Conservation (phyloP, 129 eudicot species). For the Gnaphalium uliginosum region DNA sequence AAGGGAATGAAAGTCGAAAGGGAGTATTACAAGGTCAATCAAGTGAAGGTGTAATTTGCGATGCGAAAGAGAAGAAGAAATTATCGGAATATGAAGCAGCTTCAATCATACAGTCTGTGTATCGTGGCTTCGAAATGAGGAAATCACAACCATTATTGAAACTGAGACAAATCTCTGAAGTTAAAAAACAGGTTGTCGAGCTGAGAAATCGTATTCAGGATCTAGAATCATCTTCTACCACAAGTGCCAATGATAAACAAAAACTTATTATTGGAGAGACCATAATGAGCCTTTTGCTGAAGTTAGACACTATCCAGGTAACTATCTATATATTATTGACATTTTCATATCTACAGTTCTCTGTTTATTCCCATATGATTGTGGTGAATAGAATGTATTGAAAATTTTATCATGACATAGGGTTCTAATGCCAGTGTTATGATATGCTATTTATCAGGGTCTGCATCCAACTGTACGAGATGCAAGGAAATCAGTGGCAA, state of each 20-base stretch:
- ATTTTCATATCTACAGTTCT: background rate
- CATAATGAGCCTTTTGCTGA: conserved; percentile 69
- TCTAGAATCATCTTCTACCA: conserved; percentile 7
- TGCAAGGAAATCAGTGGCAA: conserved; percentile 71
- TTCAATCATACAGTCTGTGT: conserved; percentile 60
- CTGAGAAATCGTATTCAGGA: conserved; percentile 14
- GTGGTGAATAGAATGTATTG: background rate
- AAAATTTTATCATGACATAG: background rate
- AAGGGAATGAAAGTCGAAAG: conserved; percentile 6
- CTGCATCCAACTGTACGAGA: conserved; percentile 59
- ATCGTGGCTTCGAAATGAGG: conserved; percentile 67
- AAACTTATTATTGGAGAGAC: conserved; percentile 48
- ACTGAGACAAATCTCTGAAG: background rate
- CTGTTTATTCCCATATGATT: background rate
- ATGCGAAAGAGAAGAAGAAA: conserved; percentile 9
- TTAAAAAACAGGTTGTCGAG: conserved; percentile 8
- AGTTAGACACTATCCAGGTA: conserved; percentile 82
- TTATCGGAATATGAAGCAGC: conserved; percentile 68
- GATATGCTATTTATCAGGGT: conserved; percentile 47
- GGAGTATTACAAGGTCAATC: background rate
- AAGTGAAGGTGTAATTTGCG: conserved; percentile 8
- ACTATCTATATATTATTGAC: background rate
- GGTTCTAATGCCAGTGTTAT: background rate
- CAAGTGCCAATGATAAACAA: conserved; percentile 33
- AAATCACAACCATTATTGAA: conserved; percentile 54